Evolutionary conservation across 805 yeast genomes (phyloP).

Genomic region (Starmerella tilneyi): DNA sequence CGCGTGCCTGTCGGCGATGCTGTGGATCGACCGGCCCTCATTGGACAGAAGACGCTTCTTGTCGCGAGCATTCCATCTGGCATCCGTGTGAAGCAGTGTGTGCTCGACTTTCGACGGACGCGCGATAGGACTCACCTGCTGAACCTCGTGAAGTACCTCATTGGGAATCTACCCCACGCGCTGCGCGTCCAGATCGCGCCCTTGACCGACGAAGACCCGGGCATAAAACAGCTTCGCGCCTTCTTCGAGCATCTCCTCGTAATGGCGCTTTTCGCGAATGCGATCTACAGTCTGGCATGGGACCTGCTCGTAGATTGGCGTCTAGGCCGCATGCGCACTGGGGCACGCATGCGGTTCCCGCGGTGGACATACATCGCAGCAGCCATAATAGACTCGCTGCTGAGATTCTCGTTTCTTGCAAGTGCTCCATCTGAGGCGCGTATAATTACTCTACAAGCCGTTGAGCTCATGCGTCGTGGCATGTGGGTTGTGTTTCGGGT

Average conservation of each 20-base stretch:
- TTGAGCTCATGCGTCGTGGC: conserved; percentile 78
- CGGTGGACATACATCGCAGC: conserved; percentile 44
- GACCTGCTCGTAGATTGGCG: conserved; percentile 83
- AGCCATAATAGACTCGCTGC: conserved; percentile 47
- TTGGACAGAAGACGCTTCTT: conserved; percentile 26
- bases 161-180: conserved; percentile 20
- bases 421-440: conserved; percentile 48
- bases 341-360: conserved; percentile 36
- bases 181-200: conserved; percentile 18
- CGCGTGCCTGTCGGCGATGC: conserved; percentile 13
- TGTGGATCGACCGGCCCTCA: conserved; percentile 8
- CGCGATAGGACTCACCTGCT: conserved; percentile 47
- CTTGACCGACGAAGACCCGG: conserved; percentile 9
- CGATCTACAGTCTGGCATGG: conserved; percentile 78
- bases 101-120: conserved; percentile 50
- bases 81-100: conserved; percentile 76
- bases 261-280: conserved; percentile 47
- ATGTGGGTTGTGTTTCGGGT: conserved; percentile 79
- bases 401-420: conserved; percentile 71
- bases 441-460: conserved; percentile 52
- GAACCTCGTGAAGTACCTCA: conserved; percentile 61
- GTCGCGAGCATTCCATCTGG: conserved; percentile 47
- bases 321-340: conserved; percentile 8
- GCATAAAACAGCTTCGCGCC: neutral
- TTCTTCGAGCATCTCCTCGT: conserved; percentile 23